phyloP scores from a whole-genome alignment of 2,329 filamentous ascomycete genomes.

The Xylariaceae sp. region DNA sequence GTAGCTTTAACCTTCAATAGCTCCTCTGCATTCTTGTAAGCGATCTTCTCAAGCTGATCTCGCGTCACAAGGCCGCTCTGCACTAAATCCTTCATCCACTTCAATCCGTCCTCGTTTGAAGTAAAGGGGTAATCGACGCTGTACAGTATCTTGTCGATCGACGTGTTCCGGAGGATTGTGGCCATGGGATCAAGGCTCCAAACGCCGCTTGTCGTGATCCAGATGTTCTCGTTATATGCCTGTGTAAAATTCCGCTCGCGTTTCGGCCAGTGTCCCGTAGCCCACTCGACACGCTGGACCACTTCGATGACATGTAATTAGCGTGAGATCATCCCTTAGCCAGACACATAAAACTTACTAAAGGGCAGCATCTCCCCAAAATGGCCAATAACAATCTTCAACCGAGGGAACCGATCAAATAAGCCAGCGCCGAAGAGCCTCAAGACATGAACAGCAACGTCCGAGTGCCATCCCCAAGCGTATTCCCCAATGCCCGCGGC shows the following conservation, averaged over 20 bases:
- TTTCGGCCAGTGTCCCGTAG: conserved; percentile 10
- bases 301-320: too few species aligned
- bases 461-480: conserved; percentile 35
- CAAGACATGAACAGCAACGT: conserved; percentile 34
- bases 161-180: conserved; percentile 40
- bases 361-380: conserved; percentile 49
- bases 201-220: conserved; percentile 54
- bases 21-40: conserved; percentile 12
- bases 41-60: conserved; percentile 40
- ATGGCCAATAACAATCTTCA: conserved; percentile 39
- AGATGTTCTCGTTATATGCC: conserved; percentile 54
- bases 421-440: conserved; percentile 24
- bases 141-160: conserved; percentile 49
- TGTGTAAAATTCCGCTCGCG: conserved; percentile 37
- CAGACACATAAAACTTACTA: conserved; percentile 36
- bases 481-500: conserved; percentile 18
- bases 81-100: conserved; percentile 45
- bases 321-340: neutral
- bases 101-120: conserved; percentile 43
- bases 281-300: conserved; percentile 41
- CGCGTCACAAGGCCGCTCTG: conserved; percentile 45
- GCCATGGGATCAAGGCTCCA: conserved; percentile 47
- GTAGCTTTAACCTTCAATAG: conserved; percentile 6
- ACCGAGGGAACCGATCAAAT: conserved; percentile 34
- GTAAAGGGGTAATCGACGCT: conserved; percentile 57